Base-by-base conservation (phyloP, 176 grass and related monocot genomes). In the Musa acuminata region DNA sequence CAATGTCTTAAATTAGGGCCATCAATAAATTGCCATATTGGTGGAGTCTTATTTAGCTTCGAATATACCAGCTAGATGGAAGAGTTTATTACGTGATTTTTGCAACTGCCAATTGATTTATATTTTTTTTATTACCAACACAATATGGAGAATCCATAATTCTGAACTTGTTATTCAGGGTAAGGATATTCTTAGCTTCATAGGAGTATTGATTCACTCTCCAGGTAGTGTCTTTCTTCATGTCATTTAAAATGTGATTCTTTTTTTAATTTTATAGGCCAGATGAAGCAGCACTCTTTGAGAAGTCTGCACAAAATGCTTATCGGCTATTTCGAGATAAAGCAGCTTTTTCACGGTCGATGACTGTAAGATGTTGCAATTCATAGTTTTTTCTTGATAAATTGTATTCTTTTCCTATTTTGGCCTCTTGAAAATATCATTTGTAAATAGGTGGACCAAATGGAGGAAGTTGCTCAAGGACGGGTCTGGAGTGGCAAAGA, bases 401-500 rank as follows among this genome's bases (percentile, higher is more conserved):
- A 51, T 9, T 26, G 20, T 52, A 64, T 52, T 8, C 5, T 50
- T 11, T 13, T 53, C 8, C 27, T 70, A 51, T 50, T 10, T 25
- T 65, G 13, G 1, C 49, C 1, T 50, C 12, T 51, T 77, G 19
- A 13, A 64, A 20, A 27, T 16, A 64, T 77, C 29, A 23, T 65
- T 60, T 77, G 59, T 79, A 55, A 83, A 82, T 80, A 99, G 95
- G 74, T 91, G 74, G 90, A 94, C 82, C 75, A 89, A 57, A 99
- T 99, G 95, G 95, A 99, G 72, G 87, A 20, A 79, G 82, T 99
- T 81, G 95, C 95, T 52, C 95, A 99, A 89, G 95, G 95, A 77
- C 82, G 90, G 49, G 95, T 99, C 26, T 99, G 95, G 95, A 94
- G 90, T 19, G 86, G 95, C 78, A 89, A 89, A 80, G 95, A 94